Evolutionary conservation across 2,329 filamentous ascomycete genomes (phyloP).

Genomic region (Nothopassalora personata): DNA sequence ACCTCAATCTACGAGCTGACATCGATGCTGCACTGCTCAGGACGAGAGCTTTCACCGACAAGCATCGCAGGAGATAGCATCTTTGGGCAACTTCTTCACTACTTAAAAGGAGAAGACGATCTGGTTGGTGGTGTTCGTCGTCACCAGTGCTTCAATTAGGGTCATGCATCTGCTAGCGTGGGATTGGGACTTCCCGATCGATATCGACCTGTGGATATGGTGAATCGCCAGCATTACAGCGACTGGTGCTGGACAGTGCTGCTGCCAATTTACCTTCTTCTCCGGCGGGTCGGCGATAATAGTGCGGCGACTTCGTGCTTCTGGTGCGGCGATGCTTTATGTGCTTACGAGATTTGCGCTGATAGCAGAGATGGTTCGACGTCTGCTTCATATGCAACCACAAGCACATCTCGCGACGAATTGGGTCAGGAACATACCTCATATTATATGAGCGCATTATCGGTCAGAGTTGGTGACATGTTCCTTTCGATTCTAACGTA

Average conservation of each 20-base stretch:
- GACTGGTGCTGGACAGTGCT: not conserved
- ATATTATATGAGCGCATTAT: too few relatives aligned
- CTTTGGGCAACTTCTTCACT: not conserved
- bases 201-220: constrained; percentile 11
- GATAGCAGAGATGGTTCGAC: constrained; percentile 1
- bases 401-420: too few relatives aligned
- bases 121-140: not conserved
- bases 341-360: not conserved
- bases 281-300: not conserved
- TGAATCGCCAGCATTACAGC: constrained; percentile 5
- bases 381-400: not conserved
- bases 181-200: constrained; percentile 13
- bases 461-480: too few relatives aligned
- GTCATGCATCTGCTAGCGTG: constrained; percentile 13
- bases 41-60: too few relatives aligned
- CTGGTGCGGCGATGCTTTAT: not conserved
- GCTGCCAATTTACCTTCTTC: not conserved
- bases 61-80: too few relatives aligned
- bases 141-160: constrained; percentile 6
- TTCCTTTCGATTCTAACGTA: too few relatives aligned
- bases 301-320: not conserved
- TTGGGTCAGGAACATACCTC: too few relatives aligned
- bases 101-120: not conserved
- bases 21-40: too few relatives aligned
- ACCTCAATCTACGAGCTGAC: too few relatives aligned